These are phyloP conservation scores for Tylopilus felleus DNA, from an alignment of 768 basidiomycete genomes.

Conservation along the genomic window DNA sequence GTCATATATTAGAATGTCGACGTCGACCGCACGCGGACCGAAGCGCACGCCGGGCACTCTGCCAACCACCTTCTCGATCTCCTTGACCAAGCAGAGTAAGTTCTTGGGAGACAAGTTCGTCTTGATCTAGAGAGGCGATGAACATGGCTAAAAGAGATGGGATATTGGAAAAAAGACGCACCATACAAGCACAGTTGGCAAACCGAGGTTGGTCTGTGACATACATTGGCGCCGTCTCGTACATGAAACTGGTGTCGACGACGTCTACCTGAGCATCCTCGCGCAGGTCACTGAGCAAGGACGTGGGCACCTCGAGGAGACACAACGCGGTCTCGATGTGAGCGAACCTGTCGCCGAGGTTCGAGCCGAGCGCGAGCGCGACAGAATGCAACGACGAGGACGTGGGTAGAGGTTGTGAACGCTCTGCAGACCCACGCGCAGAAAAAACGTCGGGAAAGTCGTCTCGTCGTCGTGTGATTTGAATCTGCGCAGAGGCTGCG, in stretches of 20 bases:
- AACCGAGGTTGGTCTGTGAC: conserved; percentile 86
- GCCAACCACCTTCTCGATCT: conserved; percentile 71
- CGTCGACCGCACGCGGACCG: conserved; percentile 87
- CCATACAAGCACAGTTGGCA: conserved; percentile 88
- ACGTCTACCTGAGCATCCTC: conserved; percentile 38
- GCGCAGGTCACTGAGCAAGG: conserved; percentile 22
- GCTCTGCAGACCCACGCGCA: not conserved
- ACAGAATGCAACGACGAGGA: conserved; percentile 33
- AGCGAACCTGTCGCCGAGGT: conserved; percentile 80
- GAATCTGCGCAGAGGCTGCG: conserved; percentile 62
- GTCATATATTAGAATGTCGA: conserved; percentile 84
- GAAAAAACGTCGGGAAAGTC: conserved; percentile 33
- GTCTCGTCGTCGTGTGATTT: conserved; percentile 45
- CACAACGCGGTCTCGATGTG: conserved; percentile 80
- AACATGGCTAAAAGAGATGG: not conserved
- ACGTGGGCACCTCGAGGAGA: conserved; percentile 54
- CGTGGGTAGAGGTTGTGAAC: no score
- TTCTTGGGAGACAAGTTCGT: conserved; percentile 60
- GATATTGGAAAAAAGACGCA: conserved; percentile 36
- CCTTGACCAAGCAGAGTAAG: conserved; percentile 65
- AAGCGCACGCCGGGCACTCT: conserved; percentile 74
- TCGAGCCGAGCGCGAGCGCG: conserved; percentile 84
- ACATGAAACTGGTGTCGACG: conserved; percentile 82
- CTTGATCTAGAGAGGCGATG: conserved; percentile 47
- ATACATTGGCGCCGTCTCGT: conserved; percentile 96